phyloP scores from a whole-genome alignment of 352 stramenopile species.

The Plasmopara halstedii region DNA sequence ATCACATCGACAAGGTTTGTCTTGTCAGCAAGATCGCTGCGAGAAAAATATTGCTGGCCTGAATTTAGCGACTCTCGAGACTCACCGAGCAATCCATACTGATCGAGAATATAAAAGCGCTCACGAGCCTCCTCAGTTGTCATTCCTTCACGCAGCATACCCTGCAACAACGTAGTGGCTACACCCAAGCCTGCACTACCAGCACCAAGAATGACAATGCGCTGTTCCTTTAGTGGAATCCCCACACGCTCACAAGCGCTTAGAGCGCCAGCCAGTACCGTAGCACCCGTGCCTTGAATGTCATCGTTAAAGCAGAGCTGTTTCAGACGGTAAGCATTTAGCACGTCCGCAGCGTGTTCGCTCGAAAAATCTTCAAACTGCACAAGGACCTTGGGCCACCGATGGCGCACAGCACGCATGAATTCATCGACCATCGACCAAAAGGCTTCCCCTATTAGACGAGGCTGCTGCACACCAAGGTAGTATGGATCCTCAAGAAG shows the following conservation, averaged over 20 bases:
- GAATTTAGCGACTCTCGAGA: constrained; percentile 47
- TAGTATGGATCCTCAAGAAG: constrained; percentile 94
- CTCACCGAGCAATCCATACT: constrained; percentile 57
- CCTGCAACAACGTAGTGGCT: constrained; percentile 80
- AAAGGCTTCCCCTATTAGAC: constrained; percentile 88
- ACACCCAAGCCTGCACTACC: constrained; percentile 93
- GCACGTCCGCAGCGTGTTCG: constrained; percentile 80
- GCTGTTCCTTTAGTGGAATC: constrained; percentile 87
- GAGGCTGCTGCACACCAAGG: constrained; percentile 87
- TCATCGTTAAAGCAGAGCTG: constrained; percentile 97
- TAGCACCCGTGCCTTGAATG: constrained; percentile 96
- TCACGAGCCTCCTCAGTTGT: constrained; percentile 57
- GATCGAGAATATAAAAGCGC: constrained; percentile 76
- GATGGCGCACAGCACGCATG: constrained; percentile 71
- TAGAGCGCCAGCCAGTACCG: constrained; percentile 86
- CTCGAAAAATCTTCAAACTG: constrained; percentile 97
- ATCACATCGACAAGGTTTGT: constrained; percentile 76
- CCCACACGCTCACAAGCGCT: constrained; percentile 64
- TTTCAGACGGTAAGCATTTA: constrained; percentile 93
- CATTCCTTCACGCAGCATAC: constrained; percentile 87
- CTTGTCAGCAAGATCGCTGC: constrained; percentile 59
- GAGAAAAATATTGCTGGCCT: constrained; percentile 77
- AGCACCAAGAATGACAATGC: constrained; percentile 93
- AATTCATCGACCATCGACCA: constrained; percentile 95
- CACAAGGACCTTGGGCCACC: constrained; percentile 91